A percentile compares a stretch with the other conserved stretches of the same genome.
These are phyloP conservation scores for Neurospora sp. DNA, from an alignment of 495 filamentous ascomycete genomes.

Conservation along the genomic window DNA sequence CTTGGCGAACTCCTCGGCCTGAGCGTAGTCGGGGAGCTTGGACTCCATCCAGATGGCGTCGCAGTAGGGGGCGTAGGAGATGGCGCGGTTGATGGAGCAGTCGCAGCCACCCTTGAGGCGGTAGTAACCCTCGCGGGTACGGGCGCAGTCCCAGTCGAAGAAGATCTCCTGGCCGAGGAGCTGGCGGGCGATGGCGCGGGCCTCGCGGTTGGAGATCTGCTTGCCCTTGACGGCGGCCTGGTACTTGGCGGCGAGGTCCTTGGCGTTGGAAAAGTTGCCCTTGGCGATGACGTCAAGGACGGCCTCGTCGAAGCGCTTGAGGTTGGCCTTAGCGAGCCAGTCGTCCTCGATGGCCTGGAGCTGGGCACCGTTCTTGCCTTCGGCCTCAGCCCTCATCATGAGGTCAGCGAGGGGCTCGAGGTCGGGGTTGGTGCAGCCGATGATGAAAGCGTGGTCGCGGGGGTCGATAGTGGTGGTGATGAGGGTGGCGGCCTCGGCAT, in stretches of 20 bases:
- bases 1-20: constrained; percentile 89
- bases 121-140: constrained; percentile 93
- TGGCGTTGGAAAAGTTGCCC: constrained; percentile 48
- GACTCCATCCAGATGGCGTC: constrained; percentile 99
- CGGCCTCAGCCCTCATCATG: constrained; percentile 75
- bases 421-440: constrained; percentile 77
- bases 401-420: constrained; percentile 81
- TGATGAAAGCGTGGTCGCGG: constrained; percentile 88
- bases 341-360: constrained; percentile 89
- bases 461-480: constrained; percentile 94
- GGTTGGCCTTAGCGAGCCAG: constrained; percentile 71
- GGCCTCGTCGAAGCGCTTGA: constrained; percentile 87
- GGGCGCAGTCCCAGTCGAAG: constrained; percentile 88
- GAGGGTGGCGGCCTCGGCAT: constrained; percentile 94
- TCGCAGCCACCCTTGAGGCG: constrained; percentile 82
- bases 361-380: constrained; percentile 69
- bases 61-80: constrained; percentile 88
- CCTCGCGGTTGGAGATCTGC: constrained; percentile 60
- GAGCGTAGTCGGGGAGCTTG: constrained; percentile 84
- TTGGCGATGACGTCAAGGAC: constrained; percentile 73
- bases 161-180: constrained; percentile 72
- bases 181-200: constrained; percentile 70
- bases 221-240: constrained; percentile 61
- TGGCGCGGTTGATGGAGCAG: constrained; percentile 82
- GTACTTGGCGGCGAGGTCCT: constrained; percentile 56